phyloP scores from a whole-genome alignment of 768 basidiomycete species.

The Collybia nuda region DNA sequence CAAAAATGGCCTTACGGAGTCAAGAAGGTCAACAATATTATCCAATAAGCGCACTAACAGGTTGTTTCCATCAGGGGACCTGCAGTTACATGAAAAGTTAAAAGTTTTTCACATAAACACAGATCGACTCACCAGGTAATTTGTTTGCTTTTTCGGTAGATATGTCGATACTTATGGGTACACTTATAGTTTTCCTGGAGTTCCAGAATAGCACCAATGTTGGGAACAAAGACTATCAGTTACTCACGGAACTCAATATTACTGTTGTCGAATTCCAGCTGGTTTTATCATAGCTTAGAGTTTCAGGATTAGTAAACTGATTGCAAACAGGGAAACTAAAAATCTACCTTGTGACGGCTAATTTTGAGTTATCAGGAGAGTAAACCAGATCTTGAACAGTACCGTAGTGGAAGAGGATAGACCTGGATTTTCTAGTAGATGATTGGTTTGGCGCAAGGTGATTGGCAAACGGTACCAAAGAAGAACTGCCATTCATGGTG shows the following conservation, averaged over 20 bases:
- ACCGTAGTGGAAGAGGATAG: too few relatives aligned
- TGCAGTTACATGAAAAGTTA: background rate
- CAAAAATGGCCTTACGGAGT: background rate
- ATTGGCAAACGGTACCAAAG: too few relatives aligned
- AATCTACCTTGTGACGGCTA: slow-evolving; percentile 11
- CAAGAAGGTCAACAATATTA: slow-evolving; percentile 8
- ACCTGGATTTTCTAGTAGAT: too few relatives aligned
- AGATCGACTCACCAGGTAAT: slow-evolving; percentile 11
- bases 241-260: background rate
- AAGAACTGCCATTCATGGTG: too few relatives aligned
- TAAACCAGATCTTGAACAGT: slow-evolving; percentile 14
- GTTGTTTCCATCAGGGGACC: slow-evolving; percentile 4
- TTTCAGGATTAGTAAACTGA: too few relatives aligned
- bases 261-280: slow-evolving; percentile 1
- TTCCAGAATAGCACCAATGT: too few relatives aligned
- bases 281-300: slow-evolving; percentile 5
- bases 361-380: slow-evolving; percentile 5
- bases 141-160: slow-evolving; percentile 3
- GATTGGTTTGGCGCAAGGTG: too few relatives aligned
- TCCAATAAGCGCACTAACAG: slow-evolving; percentile 9
- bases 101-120: too few relatives aligned
- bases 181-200: background rate
- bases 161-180: background rate
- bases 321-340: background rate
- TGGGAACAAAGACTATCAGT: too few relatives aligned